Conservation (phyloP, 139 green algal genomes). For the Closterium sp. region DNA sequence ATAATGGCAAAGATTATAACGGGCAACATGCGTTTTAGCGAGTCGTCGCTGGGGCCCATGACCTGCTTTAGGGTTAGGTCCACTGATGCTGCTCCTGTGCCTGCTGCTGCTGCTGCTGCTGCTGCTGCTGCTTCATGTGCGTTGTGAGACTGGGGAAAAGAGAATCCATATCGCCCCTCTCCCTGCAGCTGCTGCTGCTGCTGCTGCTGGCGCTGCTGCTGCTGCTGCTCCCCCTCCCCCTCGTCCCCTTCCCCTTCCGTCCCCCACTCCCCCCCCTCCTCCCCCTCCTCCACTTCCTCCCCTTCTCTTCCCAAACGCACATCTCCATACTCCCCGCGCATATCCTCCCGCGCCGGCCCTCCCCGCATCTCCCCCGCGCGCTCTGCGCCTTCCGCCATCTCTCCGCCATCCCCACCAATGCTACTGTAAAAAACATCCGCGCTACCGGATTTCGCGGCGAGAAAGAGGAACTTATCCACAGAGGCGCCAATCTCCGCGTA, state of each 20-base stretch:
- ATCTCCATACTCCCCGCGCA: not conserved
- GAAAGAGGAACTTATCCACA: not conserved
- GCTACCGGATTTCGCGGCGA: not conserved
- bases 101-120: not conserved
- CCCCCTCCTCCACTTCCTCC: not conserved
- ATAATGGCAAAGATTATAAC: conserved; percentile 7
- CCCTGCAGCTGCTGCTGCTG: too few species aligned
- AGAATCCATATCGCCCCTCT: not conserved
- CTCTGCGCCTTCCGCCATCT: not conserved
- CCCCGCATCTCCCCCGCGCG: not conserved
- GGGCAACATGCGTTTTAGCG: not conserved
- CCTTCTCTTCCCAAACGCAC: not conserved
- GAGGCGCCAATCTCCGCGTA: not conserved
- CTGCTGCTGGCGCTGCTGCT: not conserved
- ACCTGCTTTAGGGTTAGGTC: not conserved
- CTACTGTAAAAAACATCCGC: not conserved
- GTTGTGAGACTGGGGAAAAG: not conserved
- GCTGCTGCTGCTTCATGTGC: not conserved
- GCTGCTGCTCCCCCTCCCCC: not conserved
- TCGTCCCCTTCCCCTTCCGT: not conserved
- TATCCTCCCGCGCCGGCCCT: not conserved
- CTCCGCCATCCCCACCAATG: not conserved
- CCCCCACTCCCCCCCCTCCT: too few species aligned
- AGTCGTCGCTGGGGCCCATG: not conserved
- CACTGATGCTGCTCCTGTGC: not conserved